Evolutionary conservation across 805 yeast species (phyloP), one percentile per base, ranked within the genome.

Genomic region (Saccharomycopsis lassenensis): DNA sequence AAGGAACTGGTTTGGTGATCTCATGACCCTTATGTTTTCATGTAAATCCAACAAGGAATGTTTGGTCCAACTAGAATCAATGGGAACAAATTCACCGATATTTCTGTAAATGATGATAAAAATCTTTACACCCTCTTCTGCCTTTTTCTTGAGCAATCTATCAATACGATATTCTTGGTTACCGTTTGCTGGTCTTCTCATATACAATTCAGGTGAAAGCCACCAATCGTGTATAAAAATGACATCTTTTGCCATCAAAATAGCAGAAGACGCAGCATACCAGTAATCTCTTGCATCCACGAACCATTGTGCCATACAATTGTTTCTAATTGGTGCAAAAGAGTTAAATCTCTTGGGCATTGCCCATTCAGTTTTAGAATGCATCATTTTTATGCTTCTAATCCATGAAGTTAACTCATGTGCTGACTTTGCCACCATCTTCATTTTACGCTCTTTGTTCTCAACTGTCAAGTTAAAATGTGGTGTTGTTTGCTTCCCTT

Each of bases 161-260:
- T 91, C 99, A 29, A 91, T 61, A 52, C 99, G 70, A 77, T 85
- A 91, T 45, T 83, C 79, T 56, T 91, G 97, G 49, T 89, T 89
- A 6, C 95, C 95, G 56, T 83, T 79, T 0, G 94, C 89, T 0
- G 98, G 98, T 34, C 99, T 65, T 45, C 98, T 71, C 59, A 91
- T 62, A 50, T 91, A 93, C 3, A 91, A 54, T 55, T 91, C 98
- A 0, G 99, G 99, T 4, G 89, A 72, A 18, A 91, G 63, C 98
- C 98, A 91, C 99, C 99, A 91, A 51, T 89, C 99, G 52, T 91
- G 96, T 33, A 91, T 85, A 54, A 77, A 91, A 23, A 91, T 79
- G 1, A 81, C 89, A 62, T 91, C 97, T 46, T 77, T 76, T 0
- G 98, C 97, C 82, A 83, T 78, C 47, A 81, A 85, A 37, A 91